Evolutionary conservation across 1,139 yeast genomes (phyloP).

Genomic region (Meyerozyma sp.): DNA sequence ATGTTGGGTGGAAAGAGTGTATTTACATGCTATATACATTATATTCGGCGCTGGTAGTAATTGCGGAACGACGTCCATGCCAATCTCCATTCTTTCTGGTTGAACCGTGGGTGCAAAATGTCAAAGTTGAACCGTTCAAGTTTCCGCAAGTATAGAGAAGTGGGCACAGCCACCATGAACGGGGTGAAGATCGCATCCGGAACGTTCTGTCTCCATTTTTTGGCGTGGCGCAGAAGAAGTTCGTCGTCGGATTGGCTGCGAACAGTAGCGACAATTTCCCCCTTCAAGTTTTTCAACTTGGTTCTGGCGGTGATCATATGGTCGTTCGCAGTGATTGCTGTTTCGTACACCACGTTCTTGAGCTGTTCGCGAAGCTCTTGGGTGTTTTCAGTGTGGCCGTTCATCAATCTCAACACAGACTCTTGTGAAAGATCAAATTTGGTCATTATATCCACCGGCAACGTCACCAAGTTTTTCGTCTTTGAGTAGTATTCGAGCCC

Average conservation of each 20-base stretch:
- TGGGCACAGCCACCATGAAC: slow-evolving; percentile 62
- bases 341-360: slow-evolving; percentile 60
- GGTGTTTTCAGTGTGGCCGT: slow-evolving; percentile 33
- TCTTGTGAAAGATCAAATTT: slow-evolving; percentile 60
- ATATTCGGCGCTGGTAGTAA: slow-evolving; percentile 41
- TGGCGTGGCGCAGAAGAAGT: slow-evolving; percentile 26
- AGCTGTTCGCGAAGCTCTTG: slow-evolving; percentile 33
- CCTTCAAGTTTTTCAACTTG: slow-evolving; percentile 37
- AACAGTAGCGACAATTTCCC: slow-evolving; percentile 26
- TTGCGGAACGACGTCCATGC: slow-evolving; percentile 62
- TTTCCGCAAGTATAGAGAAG: slow-evolving; percentile 53
- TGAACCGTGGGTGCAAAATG: slow-evolving; percentile 43
- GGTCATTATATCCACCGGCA: slow-evolving; percentile 63
- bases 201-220: slow-evolving; percentile 39
- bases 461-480: slow-evolving; percentile 43
- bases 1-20: neutral
- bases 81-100: slow-evolving; percentile 63
- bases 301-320: slow-evolving; percentile 65
- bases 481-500: slow-evolving; percentile 58
- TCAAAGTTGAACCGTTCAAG: slow-evolving; percentile 66
- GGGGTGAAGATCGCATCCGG: slow-evolving; percentile 72
- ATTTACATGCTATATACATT: slow-evolving; percentile 2
- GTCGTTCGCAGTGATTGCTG: slow-evolving; percentile 75
- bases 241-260: slow-evolving; percentile 18
- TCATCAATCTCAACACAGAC: slow-evolving; percentile 44